Percentiles rank a stretch among this genome's conserved stretches.
Evolutionary conservation across 2,329 filamentous ascomycete genomes (phyloP).

Genomic region (Atkinsonella hypoxylon): DNA sequence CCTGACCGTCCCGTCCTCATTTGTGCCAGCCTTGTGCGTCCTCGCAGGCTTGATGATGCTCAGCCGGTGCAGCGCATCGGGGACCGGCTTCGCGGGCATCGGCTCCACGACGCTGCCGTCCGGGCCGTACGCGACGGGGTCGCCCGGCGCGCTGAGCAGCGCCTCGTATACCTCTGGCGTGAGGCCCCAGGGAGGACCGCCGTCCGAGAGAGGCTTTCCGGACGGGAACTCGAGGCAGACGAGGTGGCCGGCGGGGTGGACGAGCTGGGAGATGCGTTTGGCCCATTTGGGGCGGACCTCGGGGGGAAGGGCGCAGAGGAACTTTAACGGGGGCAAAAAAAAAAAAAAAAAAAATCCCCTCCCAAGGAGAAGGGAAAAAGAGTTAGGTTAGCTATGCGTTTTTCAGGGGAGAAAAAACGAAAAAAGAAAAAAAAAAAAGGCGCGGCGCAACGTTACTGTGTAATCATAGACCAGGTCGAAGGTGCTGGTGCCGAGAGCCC

Average conservation of each 20-base stretch:
- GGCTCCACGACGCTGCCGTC: slow-evolving; percentile 30
- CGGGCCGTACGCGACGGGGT: slow-evolving; percentile 47
- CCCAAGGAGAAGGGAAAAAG: no score
- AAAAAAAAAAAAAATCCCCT: no score
- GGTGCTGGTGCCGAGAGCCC: slow-evolving; percentile 23
- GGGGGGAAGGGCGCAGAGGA: slow-evolving; percentile 50
- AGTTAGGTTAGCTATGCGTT: no score
- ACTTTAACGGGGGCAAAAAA: no score
- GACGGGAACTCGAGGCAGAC: slow-evolving; percentile 69
- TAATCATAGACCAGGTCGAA: slow-evolving; percentile 60
- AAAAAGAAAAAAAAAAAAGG: no score
- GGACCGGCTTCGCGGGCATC: slow-evolving; percentile 23
- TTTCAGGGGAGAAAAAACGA: no score
- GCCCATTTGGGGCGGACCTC: slow-evolving; percentile 41
- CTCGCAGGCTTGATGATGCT: slow-evolving; percentile 37
- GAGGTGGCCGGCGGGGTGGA: slow-evolving; percentile 37
- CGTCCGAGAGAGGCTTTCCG: slow-evolving; percentile 50
- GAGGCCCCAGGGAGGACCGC: slow-evolving; percentile 63
- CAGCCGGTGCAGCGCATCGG: slow-evolving; percentile 29
- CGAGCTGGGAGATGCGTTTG: slow-evolving; percentile 35
- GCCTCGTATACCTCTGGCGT: slow-evolving; percentile 58
- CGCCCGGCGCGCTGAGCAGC: slow-evolving; percentile 58
- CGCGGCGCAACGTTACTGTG: no score
- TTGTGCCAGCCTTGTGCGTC: slow-evolving; percentile 36
- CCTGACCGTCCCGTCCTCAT: slow-evolving; percentile 31